These are phyloP conservation scores for Fusarium multiceps DNA, from an alignment of 2,329 filamentous ascomycete genomes.

Conservation along the genomic window DNA sequence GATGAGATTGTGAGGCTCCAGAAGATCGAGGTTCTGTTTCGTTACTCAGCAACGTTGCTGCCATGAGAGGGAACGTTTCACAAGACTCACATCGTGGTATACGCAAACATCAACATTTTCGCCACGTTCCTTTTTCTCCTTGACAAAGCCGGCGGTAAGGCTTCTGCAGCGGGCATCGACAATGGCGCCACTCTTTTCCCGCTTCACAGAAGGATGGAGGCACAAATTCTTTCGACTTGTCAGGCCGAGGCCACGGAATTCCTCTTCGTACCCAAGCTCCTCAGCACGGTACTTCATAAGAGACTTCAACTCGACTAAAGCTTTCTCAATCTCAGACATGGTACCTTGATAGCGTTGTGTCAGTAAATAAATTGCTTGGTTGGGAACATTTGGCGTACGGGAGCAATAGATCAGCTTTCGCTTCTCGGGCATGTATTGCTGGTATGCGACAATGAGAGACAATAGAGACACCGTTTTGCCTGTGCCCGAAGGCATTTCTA, in stretches of 20 bases:
- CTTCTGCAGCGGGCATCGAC: conserved; percentile 97
- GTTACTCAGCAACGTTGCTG: conserved; percentile 22
- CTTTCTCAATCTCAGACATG: conserved; percentile 99
- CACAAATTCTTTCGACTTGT: conserved; percentile 98
- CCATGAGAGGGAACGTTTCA: neutral
- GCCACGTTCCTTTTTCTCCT: conserved; percentile 95
- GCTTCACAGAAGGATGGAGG: conserved; percentile 93
- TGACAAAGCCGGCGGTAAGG: conserved; percentile 95
- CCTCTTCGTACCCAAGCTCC: conserved; percentile 89
- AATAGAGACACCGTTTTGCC: conserved; percentile 96
- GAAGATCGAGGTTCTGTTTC: conserved; percentile 83
- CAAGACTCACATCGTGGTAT: conserved; percentile 82
- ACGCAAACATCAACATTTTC: conserved; percentile 95
- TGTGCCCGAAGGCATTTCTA: conserved; percentile 99
- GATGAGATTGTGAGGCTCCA: conserved; percentile 94
- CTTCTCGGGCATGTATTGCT: conserved; percentile 91
- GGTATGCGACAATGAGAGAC: conserved; percentile 95
- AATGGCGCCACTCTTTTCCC: conserved; percentile 92
- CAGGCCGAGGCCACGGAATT: conserved; percentile 90
- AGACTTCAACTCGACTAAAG: conserved; percentile 87
- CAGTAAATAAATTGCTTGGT: neutral
- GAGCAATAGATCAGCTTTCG: conserved; percentile 99
- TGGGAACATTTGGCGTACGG: conserved; percentile 59
- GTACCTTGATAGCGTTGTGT: conserved; percentile 63
- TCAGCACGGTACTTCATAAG: conserved; percentile 95